A percentile compares a stretch with the other conserved stretches of the same genome.
These are phyloP conservation scores for Didymella pinodella DNA, from an alignment of 2,329 filamentous ascomycete species.

Conservation along the genomic window DNA sequence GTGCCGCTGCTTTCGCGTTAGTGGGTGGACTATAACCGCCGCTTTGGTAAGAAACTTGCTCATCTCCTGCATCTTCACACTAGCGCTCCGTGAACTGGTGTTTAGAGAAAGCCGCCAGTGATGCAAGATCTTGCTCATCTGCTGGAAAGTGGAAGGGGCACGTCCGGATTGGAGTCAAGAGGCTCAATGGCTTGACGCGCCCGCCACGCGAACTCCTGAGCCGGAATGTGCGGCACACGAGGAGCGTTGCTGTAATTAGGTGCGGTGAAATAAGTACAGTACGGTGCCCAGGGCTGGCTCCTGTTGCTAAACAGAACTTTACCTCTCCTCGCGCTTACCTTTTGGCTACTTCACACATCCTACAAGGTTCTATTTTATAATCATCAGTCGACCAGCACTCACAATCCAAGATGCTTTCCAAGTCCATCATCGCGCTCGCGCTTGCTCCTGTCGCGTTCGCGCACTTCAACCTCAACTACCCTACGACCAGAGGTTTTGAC, in stretches of 20 bases:
- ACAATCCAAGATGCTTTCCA: conserved; percentile 42
- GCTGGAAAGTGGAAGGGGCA: conserved; percentile 26
- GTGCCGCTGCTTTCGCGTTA: conserved; percentile 31
- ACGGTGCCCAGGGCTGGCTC: conserved; percentile 25
- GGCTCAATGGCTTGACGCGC: conserved; percentile 34
- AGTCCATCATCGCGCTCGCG: conserved; percentile 49
- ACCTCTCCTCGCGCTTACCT: conserved; percentile 1
- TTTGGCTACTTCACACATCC: not conserved
- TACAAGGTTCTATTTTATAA: not conserved
- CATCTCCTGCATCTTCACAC: conserved; percentile 29
- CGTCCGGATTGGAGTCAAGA: conserved; percentile 20
- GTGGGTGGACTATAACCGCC: conserved; percentile 26
- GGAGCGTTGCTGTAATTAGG: conserved; percentile 23
- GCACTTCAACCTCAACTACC: conserved; percentile 65
- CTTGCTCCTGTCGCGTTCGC: conserved; percentile 59
- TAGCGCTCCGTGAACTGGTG: conserved; percentile 19
- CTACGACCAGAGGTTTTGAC: conserved; percentile 59
- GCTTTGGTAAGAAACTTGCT: conserved; percentile 46
- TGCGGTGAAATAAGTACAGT: conserved; percentile 41
- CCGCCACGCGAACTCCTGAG: conserved; percentile 31
- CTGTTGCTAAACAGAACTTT: conserved; percentile 8
- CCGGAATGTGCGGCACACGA: conserved; percentile 40
- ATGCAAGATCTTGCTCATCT: conserved; percentile 34
- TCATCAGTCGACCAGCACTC: conserved; percentile 4
- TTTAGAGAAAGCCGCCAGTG: conserved; percentile 29